Conservation (phyloP, 495 filamentous ascomycete genomes). For the Daldinia caldariorum region DNA sequence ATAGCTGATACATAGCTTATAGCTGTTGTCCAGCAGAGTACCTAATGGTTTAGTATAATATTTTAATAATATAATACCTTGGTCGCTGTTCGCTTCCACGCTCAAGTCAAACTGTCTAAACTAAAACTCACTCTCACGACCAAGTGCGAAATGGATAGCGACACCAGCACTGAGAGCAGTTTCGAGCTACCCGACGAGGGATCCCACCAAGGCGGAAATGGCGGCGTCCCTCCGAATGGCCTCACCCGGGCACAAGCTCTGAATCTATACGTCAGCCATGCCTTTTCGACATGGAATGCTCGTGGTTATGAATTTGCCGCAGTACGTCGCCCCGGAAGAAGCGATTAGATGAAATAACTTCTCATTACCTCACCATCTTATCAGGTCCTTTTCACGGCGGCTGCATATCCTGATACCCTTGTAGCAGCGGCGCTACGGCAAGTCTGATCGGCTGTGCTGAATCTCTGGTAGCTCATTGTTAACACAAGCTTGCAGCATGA, state of each 20-base stretch:
- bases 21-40: not conserved
- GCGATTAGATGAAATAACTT: conserved; percentile 16
- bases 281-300: conserved; percentile 51
- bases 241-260: conserved; percentile 49
- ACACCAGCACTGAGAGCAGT: conserved; percentile 25
- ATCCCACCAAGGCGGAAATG: not conserved
- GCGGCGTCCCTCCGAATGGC: not conserved
- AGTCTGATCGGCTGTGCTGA: conserved; percentile 25
- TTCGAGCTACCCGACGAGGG: conserved; percentile 12
- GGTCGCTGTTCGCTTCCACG: not conserved
- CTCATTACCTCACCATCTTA: conserved; percentile 15
- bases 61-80: not conserved
- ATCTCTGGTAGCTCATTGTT: conserved; percentile 24
- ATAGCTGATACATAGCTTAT: not conserved
- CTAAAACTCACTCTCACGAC: not conserved
- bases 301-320: conserved; percentile 53
- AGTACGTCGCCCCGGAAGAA: conserved; percentile 37
- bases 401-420: conserved; percentile 66
- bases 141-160: conserved; percentile 5
- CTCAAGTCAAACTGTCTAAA: not conserved
- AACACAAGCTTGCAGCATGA: conserved; percentile 45
- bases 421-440: conserved; percentile 56
- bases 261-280: conserved; percentile 64
- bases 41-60: not conserved
- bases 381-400: conserved; percentile 68